A percentile compares a stretch with the other conserved stretches of the same genome.
phyloP scores from a whole-genome alignment of 371 early-diverging fungal genomes.

The Fennellomyces sp. region DNA sequence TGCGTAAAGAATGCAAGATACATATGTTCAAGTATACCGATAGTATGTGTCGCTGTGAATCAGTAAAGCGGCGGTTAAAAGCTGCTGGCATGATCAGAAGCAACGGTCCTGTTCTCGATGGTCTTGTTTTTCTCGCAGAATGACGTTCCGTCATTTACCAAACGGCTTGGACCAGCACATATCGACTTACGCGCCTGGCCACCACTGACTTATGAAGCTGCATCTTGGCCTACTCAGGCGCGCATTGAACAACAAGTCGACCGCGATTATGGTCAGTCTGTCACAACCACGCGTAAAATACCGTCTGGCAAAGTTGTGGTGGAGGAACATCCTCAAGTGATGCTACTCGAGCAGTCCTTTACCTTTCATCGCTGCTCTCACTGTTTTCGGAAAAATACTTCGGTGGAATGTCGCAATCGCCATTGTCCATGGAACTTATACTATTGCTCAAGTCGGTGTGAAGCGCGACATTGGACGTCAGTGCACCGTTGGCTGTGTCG shows the following conservation, averaged over 20 bases:
- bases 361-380: neutral
- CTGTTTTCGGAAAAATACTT: neutral
- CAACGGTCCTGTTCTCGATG: too few relatives aligned
- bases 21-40: too few relatives aligned
- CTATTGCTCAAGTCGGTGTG: neutral
- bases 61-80: too few relatives aligned
- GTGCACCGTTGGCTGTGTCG: neutral
- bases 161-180: neutral
- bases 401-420: neutral
- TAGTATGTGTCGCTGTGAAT: too few relatives aligned
- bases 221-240: neutral
- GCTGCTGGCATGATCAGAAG: too few relatives aligned
- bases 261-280: neutral
- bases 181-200: conserved; percentile 8
- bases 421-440: neutral
- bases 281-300: neutral
- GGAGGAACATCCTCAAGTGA: neutral
- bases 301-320: neutral
- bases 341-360: neutral
- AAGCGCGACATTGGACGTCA: neutral
- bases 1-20: too few relatives aligned
- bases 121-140: neutral
- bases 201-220: neutral
- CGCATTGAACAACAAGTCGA: neutral
- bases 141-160: neutral